Percentiles rank a stretch among this genome's conserved stretches.
Evolutionary conservation across 1,139 yeast genomes (phyloP).

Genomic region (Protomyces lactucae-debilis): DNA sequence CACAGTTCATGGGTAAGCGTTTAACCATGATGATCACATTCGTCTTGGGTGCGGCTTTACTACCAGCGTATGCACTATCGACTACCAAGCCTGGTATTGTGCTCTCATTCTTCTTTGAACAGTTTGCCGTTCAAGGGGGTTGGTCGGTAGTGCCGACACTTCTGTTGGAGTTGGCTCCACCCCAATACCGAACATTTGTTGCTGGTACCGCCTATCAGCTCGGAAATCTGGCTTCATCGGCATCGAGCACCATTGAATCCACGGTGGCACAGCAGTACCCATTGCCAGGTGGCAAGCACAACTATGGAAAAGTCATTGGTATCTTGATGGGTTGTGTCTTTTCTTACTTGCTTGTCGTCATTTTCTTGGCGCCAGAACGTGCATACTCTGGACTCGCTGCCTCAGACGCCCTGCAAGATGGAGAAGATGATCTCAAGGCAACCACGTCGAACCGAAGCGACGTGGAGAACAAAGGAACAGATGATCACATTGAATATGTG

Average conservation of each 20-base stretch:
- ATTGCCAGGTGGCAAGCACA: slow-evolving; percentile 31
- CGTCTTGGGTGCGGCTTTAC: slow-evolving; percentile 60
- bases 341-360: slow-evolving; percentile 54
- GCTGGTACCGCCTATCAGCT: slow-evolving; percentile 72
- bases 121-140: slow-evolving; percentile 78
- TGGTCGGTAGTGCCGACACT: slow-evolving; percentile 85
- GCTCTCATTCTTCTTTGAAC: slow-evolving; percentile 60
- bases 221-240: slow-evolving; percentile 79
- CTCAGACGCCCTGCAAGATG: slow-evolving; percentile 1
- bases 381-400: slow-evolving; percentile 5
- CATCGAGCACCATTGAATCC: slow-evolving; percentile 76
- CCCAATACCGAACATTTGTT: slow-evolving; percentile 66
- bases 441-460: neutral
- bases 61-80: slow-evolving; percentile 70
- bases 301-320: slow-evolving; percentile 69
- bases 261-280: slow-evolving; percentile 53
- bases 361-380: slow-evolving; percentile 66
- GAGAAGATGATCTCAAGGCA: neutral
- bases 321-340: slow-evolving; percentile 77
- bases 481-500: neutral
- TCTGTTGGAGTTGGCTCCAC: slow-evolving; percentile 65
- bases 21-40: slow-evolving; percentile 55
- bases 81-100: slow-evolving; percentile 58
- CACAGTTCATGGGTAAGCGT: slow-evolving; percentile 59
- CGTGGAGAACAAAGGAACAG: neutral